Percentiles rank a stretch among this genome's conserved stretches.
phyloP scores from a whole-genome alignment of 176 grass and related monocot genomes.

The Guadua angustifolia region DNA sequence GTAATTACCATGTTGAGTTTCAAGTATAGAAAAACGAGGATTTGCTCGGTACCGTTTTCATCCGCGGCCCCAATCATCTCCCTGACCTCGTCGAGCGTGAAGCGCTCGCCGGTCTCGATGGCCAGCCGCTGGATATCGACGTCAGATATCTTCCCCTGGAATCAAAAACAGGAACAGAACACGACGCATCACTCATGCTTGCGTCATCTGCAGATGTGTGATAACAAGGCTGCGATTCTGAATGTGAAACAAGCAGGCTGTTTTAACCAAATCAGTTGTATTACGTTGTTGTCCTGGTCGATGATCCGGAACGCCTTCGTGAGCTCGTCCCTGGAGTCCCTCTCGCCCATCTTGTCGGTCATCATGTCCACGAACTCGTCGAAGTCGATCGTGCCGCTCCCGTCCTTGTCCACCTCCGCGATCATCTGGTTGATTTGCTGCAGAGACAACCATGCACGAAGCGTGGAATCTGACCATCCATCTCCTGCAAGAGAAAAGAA shows the following conservation, averaged over 20 bases:
- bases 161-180: background rate
- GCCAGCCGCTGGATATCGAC: conserved; percentile 76
- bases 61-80: conserved; percentile 81
- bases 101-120: conserved; percentile 71
- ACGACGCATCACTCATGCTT: too few relatives aligned
- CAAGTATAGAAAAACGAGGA: too few relatives aligned
- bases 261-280: too few relatives aligned
- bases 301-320: conserved; percentile 76
- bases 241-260: too few relatives aligned
- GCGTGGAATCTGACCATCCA: background rate
- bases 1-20: too few relatives aligned
- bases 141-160: conserved; percentile 79
- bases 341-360: conserved; percentile 83
- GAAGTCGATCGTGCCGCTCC: conserved; percentile 80
- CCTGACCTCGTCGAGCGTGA: conserved; percentile 75
- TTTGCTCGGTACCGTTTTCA: conserved; percentile 48
- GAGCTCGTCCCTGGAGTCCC: conserved; percentile 71
- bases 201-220: background rate
- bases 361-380: conserved; percentile 90
- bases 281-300: conserved; percentile 79
- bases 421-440: conserved; percentile 89
- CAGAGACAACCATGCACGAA: background rate
- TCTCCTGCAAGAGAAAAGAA: background rate
- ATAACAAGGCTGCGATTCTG: background rate
- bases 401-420: conserved; percentile 82